Evolutionary conservation across 108 stramenopile species (phyloP).

Genomic region (Cyclotella distinguenda): DNA sequence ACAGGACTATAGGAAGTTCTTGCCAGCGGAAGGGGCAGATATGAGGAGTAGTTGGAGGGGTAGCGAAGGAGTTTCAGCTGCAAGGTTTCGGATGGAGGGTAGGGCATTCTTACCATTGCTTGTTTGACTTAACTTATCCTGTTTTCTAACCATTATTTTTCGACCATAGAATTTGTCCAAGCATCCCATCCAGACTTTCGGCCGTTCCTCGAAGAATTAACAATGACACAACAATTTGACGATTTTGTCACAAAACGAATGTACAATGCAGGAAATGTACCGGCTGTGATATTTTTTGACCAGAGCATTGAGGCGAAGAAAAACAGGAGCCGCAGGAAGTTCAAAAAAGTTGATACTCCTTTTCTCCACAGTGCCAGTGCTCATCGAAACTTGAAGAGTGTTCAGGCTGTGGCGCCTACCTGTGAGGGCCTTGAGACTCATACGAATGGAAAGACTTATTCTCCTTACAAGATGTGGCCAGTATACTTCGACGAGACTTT

Average conservation of each 20-base stretch:
- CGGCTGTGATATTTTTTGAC: constrained; percentile 87
- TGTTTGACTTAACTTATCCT: neutral
- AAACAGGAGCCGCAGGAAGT: constrained; percentile 69
- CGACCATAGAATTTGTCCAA: constrained; percentile 57
- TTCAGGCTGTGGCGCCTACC: constrained; percentile 65
- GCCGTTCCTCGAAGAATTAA: constrained; percentile 60
- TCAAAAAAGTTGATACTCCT: constrained; percentile 77
- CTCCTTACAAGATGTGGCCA: constrained; percentile 71
- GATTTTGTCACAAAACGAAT: constrained; percentile 82
- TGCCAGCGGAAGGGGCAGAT: constrained; percentile 23
- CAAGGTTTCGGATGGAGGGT: constrained; percentile 48
- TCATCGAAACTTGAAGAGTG: constrained; percentile 64
- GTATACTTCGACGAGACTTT: constrained; percentile 48
- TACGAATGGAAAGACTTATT: constrained; percentile 35
- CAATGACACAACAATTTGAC: constrained; percentile 80
- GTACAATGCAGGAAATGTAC: constrained; percentile 63
- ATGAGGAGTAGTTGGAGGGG: constrained; percentile 30
- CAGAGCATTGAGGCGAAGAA: constrained; percentile 86
- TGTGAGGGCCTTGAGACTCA: constrained; percentile 21
- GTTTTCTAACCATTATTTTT: neutral
- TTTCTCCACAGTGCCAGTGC: constrained; percentile 74
- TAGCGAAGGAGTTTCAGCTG: constrained; percentile 36
- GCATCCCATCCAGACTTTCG: constrained; percentile 53
- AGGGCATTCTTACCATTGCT: neutral
- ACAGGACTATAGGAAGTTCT: constrained; percentile 72